phyloP scores from a whole-genome alignment of 164 flowering plant genomes.

The Euptelea pleiosperma region DNA sequence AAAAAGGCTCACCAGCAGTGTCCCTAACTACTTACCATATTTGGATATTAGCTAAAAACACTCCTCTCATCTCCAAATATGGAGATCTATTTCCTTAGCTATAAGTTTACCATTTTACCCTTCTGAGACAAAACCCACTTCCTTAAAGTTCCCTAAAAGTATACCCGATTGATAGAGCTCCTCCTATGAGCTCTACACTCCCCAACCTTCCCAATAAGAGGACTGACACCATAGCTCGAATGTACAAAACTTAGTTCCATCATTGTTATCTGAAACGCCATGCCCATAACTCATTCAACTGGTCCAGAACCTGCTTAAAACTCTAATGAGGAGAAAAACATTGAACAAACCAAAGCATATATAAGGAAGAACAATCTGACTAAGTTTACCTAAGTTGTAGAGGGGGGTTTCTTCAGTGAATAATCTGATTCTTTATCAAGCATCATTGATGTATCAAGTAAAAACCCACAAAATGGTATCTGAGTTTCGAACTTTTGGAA shows the following conservation, averaged over 20 bases:
- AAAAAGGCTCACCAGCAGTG: too few relatives aligned
- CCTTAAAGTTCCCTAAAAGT: too few relatives aligned
- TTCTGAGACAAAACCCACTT: too few relatives aligned
- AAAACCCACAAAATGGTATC: neutral
- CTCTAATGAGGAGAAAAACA: neutral
- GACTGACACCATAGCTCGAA: conserved; percentile 69
- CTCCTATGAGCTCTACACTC: conserved; percentile 83
- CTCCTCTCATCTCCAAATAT: too few relatives aligned
- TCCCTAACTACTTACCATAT: too few relatives aligned
- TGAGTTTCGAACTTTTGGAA: neutral
- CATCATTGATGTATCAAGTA: neutral
- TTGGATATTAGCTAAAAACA: too few relatives aligned
- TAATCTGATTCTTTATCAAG: conserved; percentile 3
- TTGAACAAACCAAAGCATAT: too few relatives aligned
- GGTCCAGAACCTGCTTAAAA: conserved; percentile 53
- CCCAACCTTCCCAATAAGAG: conserved; percentile 87
- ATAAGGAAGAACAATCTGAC: neutral
- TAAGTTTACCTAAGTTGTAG: conserved; percentile 12
- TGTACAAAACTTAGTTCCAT: conserved; percentile 62
- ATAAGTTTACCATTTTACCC: too few relatives aligned
- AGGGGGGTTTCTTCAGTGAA: conserved; percentile 19
- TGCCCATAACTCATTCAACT: conserved; percentile 69
- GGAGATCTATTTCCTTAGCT: too few relatives aligned
- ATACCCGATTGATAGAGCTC: conserved; percentile 87
- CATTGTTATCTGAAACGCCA: conserved; percentile 78